Evolutionary conservation across 1,284 basidiomycete genomes (phyloP), one percentile per base, ranked within the genome.

Genomic region (Rhodotorula sp.): DNA sequence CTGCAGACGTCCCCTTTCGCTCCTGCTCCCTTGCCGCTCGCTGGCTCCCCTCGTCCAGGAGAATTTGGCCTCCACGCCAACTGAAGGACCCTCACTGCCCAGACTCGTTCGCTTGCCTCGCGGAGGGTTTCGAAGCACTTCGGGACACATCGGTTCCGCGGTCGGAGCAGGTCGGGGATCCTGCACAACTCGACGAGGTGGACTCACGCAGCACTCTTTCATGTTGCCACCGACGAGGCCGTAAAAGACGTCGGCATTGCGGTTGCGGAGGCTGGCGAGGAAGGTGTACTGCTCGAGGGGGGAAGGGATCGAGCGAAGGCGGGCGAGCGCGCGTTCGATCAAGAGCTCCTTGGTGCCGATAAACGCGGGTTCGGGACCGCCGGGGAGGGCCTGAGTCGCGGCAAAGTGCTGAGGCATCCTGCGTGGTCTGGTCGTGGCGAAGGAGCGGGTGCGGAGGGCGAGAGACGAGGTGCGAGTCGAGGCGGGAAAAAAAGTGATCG

Each of bases 241-340:
- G 82, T 91, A 93, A 82, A 93, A 93, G 81, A 89, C 87, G 69
- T 86, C 81, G 18, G 86, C 86, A 79, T 93, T 89, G 62, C 87
- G 84, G 78, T 88, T 84, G 81, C 91, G 91, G 69, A 93, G 85
- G 69, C 87, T 86, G 20, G 87, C 85, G 46, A 93, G 87, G 80
- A 88, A 92, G 77, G 93, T 91, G 82, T 93, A 89, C 83, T 92
- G 91, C 79, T 91, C 90, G 18, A 76, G 64, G 26, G 63, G 58
- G 5, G 48, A 51, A 6, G 73, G 71, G 47, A 76, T 76, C 39
- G 51, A 69, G 20, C 68, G 58, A 3, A 76, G 67, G 21, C 75
- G 61, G 29, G 75, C 69, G 47, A 76, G 65, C 3, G 75, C 75
- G 18, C 75, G 64, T 46, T 73, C 69, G n/a, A 71, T 65, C 18